phyloP scores from a whole-genome alignment of 768 basidiomycete species.

The Leccinum incarnatum region DNA sequence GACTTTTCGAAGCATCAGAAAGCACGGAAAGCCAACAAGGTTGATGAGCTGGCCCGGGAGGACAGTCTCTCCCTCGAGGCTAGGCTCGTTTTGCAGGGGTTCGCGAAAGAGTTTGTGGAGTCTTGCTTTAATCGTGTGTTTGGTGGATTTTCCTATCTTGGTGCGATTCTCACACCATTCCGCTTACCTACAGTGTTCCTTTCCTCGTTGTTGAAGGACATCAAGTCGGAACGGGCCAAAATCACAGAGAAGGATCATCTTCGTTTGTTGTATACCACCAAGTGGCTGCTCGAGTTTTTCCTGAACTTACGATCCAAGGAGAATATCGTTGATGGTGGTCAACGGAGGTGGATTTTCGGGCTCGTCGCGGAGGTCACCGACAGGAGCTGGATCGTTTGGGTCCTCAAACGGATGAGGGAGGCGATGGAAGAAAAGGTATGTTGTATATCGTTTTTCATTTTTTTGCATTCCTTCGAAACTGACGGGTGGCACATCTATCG shows the following conservation, averaged over 20 bases:
- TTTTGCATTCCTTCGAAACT: constrained; percentile 2
- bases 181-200: constrained; percentile 68
- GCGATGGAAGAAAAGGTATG: constrained; percentile 89
- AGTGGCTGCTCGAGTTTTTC: constrained; percentile 94
- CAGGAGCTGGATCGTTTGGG: constrained; percentile 86
- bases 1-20: constrained; percentile 66
- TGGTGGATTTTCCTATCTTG: constrained; percentile 5
- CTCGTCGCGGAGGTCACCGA: constrained; percentile 85
- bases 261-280: constrained; percentile 79
- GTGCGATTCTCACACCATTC: constrained; percentile 16
- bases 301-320: constrained; percentile 46
- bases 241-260: constrained; percentile 95
- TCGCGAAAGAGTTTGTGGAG: constrained; percentile 74
- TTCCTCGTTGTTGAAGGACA: constrained; percentile 82
- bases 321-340: constrained; percentile 23
- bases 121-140: constrained; percentile 86
- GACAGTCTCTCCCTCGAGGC: constrained; percentile 71
- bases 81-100: constrained; percentile 56
- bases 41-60: constrained; percentile 66
- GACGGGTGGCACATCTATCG: constrained; percentile 9
- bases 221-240: constrained; percentile 86
- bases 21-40: constrained; percentile 54
- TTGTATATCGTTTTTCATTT: constrained; percentile 7
- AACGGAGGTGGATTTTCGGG: constrained; percentile 59
- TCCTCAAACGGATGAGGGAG: constrained; percentile 82